Base-by-base conservation (phyloP, 805 yeast species). In the Kazachstania psychrophila region DNA sequence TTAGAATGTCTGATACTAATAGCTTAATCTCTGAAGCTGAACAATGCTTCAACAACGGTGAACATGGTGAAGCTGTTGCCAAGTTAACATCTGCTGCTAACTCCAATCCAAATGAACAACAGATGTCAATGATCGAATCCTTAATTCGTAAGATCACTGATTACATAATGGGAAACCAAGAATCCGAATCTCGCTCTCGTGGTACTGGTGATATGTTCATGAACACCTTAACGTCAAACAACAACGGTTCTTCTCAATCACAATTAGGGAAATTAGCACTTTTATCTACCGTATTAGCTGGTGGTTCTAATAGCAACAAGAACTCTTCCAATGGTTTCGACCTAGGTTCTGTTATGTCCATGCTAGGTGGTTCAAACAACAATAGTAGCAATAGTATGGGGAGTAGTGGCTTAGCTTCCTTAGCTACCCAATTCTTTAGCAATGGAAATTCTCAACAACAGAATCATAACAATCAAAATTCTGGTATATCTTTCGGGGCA, bases 221-320 rank as follows among this genome's bases (percentile, higher is more conserved):
- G 43, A 46, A 37, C 30, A 43, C 54, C 3, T 31, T 54, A 37
- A 37, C 41, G 35, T 27, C 49, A 5, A 44, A 31, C 20, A 46
- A 44, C 20, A 47, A 48, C 30, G 56, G 57, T 2, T 45, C 50
- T 17, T 38, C 51, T 5, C 51, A 48, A 27, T 37, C 56, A 2
- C 60, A 55, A 33, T 33, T 55, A 20, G 58, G 60, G 6, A 55
- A 55, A 33, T 35, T 55, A 40, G 58, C 60, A 7, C 38, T 55
- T 23, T 38, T 55, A 12, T 38, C 54, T 11, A 49, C 52, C 10
- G 41, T 52, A n/a, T 33, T 55, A 40, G 38, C 44, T 11, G 31
- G 31, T 15, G 36, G 35, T 10, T 23, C 11, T n/a, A 18, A 20
- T 7, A 43, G 40, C 17, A 26, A 26, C 17, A 26, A 15, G 16